Evolutionary conservation across 495 filamentous ascomycete species (phyloP).

Genomic region (Antarctomyces pellizariae): DNA sequence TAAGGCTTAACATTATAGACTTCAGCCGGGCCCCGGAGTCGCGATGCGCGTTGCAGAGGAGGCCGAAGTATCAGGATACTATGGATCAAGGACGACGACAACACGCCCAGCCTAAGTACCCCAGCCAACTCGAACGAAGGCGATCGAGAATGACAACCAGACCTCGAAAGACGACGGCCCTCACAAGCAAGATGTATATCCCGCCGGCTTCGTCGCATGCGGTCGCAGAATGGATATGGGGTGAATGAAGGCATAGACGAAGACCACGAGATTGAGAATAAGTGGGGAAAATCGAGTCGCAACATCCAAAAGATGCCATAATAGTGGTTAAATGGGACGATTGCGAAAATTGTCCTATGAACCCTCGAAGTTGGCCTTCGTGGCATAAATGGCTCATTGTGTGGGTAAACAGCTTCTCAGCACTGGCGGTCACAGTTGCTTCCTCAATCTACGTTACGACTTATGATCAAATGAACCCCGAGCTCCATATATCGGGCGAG

Average conservation of each 20-base stretch:
- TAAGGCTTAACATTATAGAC: too few relatives aligned
- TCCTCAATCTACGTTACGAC: slow-evolving; percentile 78
- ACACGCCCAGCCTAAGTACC: too few relatives aligned
- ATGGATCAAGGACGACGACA: too few relatives aligned
- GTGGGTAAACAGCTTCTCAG: slow-evolving; percentile 18
- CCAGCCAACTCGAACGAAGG: too few relatives aligned
- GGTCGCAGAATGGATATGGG: slow-evolving; percentile 40
- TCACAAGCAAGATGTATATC: too few relatives aligned
- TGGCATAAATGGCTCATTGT: slow-evolving; percentile 58
- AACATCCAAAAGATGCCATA: slow-evolving; percentile 23
- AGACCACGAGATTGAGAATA: slow-evolving; percentile 14
- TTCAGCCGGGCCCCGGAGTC: too few relatives aligned
- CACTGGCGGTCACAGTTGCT: not conserved
- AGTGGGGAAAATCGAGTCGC: slow-evolving; percentile 6
- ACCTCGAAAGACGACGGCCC: too few relatives aligned
- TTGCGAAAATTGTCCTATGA: slow-evolving; percentile 44
- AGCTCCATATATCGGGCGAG: slow-evolving; percentile 43
- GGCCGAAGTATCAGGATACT: too few relatives aligned
- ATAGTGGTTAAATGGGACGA: slow-evolving; percentile 50
- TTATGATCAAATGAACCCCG: slow-evolving; percentile 57
- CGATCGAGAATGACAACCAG: too few relatives aligned
- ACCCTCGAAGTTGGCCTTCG: slow-evolving; percentile 46
- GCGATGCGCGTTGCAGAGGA: too few relatives aligned
- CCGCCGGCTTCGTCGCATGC: too few relatives aligned
- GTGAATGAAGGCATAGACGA: slow-evolving; percentile 23